Evolutionary conservation across 345 rosid genomes (phyloP), one percentile per base, ranked within the genome.

Genomic region (Euphorbia pulcherrima): DNA sequence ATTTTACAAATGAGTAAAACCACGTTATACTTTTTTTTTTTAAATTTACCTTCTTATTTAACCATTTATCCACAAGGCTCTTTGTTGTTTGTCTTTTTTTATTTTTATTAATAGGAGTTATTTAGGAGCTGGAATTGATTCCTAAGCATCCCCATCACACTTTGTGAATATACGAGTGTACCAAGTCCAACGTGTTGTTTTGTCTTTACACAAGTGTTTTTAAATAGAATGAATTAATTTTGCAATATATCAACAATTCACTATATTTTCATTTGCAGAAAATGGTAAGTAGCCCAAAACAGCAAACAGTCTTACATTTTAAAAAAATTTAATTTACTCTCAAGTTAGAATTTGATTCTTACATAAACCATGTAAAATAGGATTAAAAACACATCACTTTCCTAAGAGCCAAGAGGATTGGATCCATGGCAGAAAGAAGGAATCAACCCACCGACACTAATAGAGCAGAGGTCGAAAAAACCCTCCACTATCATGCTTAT

Each of bases 381-480:
- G 70, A 58, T 7, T 61, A 57, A 11, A n/a, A 68, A 62, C 53
- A 46, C 28, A n/a, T 28, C 21, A 27, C 37, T 62, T 71, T 59
- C 28, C n/a, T n/a, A n/a, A n/a, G n/a, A n/a, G n/a, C n/a, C 58
- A 60, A 69, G 51, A 44, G 50, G 50, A 44, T 44, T 11, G 50
- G 75, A 69, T 41, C 50, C 63, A 39, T 57, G 4, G 11, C 29
- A 41, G 62, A 72, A 74, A 56, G 50, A 74, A 56, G 50, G 39
- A 70, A 75, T 57, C 60, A 47, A 55, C 64, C 79, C 72, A 54
- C 54, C 64, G 14, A 62, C 44, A 73, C 61, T 63, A 67, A 64
- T 60, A 21, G 63, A 51, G 71, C 60, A 68, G 28, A 66, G 64
- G 18, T 1, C 27, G 1, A 27, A 13, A 68, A 61, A 61, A 21